Conservation (phyloP, 257 asterid species). For the Nicotiana sylvestris region DNA sequence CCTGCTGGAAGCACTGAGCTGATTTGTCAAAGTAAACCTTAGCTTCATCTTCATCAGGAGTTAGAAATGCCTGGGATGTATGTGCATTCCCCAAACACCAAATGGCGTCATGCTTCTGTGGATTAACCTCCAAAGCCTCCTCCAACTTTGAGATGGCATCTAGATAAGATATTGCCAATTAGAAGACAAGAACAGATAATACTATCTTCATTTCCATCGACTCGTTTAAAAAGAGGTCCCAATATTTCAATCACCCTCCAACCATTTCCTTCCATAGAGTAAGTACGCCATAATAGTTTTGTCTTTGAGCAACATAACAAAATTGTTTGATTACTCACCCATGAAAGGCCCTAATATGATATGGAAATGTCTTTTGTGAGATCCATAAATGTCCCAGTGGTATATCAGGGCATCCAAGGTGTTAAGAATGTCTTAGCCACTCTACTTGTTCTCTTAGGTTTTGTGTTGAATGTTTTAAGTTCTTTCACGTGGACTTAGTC, state of each 20-base stretch:
- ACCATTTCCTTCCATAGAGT: not conserved
- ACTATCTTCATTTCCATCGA: not conserved
- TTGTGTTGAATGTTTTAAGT: not conserved
- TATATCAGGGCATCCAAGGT: not conserved
- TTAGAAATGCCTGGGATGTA: constrained; percentile 67
- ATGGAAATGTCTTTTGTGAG: not conserved
- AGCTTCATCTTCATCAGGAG: constrained; percentile 69
- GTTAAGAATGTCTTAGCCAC: not conserved
- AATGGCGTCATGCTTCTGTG: constrained; percentile 64
- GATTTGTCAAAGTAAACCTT: constrained; percentile 57
- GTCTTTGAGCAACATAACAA: not conserved
- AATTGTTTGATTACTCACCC: not conserved
- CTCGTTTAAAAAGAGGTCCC: not conserved
- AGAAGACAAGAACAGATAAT: not conserved
- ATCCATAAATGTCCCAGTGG: not conserved
- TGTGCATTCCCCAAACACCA: constrained; percentile 95
- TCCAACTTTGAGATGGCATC: constrained; percentile 79
- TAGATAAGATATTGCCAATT: constrained; percentile 22
- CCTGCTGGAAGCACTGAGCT: constrained; percentile 54
- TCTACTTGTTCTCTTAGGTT: not conserved
- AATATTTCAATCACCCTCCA: not conserved
- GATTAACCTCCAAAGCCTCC: constrained; percentile 70
- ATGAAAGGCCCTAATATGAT: not conserved
- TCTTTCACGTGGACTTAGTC: not conserved
- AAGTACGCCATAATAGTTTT: not conserved